Conservation (phyloP, 257 asterid genomes). For the Solanum chaucha region DNA sequence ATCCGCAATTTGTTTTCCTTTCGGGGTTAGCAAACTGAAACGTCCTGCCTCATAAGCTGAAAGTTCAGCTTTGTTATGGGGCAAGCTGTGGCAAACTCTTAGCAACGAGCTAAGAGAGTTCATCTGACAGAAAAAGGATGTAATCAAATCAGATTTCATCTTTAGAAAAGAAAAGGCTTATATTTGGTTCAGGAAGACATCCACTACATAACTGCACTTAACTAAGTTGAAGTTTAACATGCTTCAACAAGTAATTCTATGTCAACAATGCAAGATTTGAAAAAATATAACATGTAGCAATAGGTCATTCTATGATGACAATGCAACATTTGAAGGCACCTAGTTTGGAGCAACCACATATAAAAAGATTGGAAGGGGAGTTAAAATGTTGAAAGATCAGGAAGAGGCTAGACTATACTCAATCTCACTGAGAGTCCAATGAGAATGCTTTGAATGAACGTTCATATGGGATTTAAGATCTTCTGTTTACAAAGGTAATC, state of each 20-base stretch:
- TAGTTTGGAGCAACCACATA: neutral
- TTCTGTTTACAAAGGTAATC: neutral
- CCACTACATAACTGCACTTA: neutral
- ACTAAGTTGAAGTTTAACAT: neutral
- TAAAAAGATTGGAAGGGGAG: neutral
- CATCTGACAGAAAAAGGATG: conserved; percentile 37
- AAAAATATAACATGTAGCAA: neutral
- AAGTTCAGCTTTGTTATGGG: conserved; percentile 38
- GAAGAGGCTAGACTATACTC: neutral
- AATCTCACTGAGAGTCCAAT: neutral
- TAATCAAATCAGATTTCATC: neutral
- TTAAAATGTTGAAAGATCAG: neutral
- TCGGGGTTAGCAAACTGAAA: conserved; percentile 72
- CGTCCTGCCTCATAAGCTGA: conserved; percentile 73
- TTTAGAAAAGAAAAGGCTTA: neutral
- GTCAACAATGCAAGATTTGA: neutral
- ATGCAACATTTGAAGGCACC: neutral
- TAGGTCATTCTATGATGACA: neutral
- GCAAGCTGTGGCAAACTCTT: conserved; percentile 61
- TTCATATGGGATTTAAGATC: neutral
- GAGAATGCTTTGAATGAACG: neutral
- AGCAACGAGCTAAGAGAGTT: conserved; percentile 82
- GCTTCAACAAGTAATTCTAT: neutral
- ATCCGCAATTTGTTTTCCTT: conserved; percentile 77
- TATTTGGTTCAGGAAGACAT: neutral